Evolutionary conservation across 495 filamentous ascomycete genomes (phyloP).

Genomic region (Podospora conica): DNA sequence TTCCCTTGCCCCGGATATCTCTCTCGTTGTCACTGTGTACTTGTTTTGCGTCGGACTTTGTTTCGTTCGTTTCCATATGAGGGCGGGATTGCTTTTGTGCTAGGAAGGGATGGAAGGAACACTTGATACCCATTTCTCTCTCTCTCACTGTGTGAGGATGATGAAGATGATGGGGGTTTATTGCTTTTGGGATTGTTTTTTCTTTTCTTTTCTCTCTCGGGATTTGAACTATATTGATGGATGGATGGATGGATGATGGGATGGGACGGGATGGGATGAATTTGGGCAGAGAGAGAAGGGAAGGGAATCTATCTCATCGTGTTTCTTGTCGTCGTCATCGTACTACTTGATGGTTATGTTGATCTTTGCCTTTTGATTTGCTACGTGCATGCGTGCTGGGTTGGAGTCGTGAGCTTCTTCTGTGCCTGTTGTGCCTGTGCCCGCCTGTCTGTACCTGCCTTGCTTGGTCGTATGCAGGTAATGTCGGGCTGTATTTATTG

Average conservation of each 20-base stretch:
- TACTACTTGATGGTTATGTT: neutral
- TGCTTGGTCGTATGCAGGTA: no score
- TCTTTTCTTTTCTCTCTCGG: no score
- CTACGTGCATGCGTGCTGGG: no score
- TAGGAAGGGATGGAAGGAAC: neutral
- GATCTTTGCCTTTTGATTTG: neutral
- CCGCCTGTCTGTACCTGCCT: no score
- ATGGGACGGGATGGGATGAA: no score
- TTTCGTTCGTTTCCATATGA: neutral
- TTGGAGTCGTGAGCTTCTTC: neutral
- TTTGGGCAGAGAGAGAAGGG: no score
- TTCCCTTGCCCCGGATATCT: neutral
- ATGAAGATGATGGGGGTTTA: neutral
- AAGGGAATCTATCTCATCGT: neutral
- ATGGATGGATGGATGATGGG: neutral
- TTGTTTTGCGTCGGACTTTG: neutral
- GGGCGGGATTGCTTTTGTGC: neutral
- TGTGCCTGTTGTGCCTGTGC: no score
- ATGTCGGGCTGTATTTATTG: no score
- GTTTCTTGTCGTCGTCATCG: neutral
- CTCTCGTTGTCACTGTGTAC: neutral
- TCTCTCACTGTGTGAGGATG: neutral
- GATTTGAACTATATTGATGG: neutral
- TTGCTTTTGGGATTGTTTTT: no score
- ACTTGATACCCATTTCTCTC: neutral